phyloP scores from a whole-genome alignment of 139 green algal species.

The Pleodorina starrii region DNA sequence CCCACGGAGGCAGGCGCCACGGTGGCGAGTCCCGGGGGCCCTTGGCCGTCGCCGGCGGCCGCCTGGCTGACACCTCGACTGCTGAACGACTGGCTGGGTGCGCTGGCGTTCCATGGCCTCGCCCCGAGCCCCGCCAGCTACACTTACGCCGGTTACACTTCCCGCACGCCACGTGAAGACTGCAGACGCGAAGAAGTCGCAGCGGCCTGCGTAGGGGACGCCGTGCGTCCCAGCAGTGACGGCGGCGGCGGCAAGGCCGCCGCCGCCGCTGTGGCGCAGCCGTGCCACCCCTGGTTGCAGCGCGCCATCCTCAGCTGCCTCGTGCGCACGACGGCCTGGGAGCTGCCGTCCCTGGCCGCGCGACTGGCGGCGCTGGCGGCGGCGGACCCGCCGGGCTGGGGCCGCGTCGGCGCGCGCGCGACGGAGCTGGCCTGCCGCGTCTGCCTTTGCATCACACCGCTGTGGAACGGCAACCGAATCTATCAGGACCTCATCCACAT shows the following conservation, averaged over 20 bases:
- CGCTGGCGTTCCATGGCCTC: background rate
- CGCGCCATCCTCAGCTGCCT: background rate
- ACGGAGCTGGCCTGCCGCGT: constrained; percentile 13
- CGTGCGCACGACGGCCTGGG: background rate
- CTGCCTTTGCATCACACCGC: constrained; percentile 16
- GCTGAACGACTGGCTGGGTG: background rate
- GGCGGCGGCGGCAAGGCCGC: background rate
- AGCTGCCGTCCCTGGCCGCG: constrained; percentile 18
- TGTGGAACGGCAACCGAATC: constrained; percentile 43
- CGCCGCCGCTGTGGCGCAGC: no score
- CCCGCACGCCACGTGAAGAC: no score
- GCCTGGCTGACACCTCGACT: background rate
- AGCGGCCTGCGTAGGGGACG: no score
- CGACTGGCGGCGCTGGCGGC: constrained; percentile 3
- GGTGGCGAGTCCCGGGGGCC: no score
- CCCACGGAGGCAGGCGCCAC: no score
- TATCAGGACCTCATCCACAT: constrained; percentile 3
- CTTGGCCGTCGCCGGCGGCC: no score
- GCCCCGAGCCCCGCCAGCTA: background rate
- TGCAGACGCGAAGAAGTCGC: no score
- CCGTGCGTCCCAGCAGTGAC: no score
- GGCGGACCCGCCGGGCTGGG: background rate
- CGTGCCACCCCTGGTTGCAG: background rate
- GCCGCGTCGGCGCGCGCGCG: background rate
- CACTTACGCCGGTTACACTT: no score